Conservation (phyloP, 2,329 filamentous ascomycete species). For the Cytospora chrysosperma region DNA sequence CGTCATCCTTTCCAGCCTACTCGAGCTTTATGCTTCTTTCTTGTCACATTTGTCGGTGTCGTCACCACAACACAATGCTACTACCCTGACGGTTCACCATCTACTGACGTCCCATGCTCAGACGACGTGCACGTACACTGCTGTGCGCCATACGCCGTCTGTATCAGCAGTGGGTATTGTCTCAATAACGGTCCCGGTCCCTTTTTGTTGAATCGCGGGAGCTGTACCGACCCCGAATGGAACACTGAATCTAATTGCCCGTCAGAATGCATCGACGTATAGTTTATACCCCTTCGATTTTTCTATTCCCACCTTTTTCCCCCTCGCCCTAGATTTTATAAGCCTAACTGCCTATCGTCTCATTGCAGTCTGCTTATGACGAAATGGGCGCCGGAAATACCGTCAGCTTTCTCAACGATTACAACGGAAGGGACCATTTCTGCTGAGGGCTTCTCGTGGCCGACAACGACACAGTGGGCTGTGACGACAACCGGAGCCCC, state of each 20-base stretch:
- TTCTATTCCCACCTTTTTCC: no score
- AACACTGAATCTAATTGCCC: background rate
- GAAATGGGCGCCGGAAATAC: background rate
- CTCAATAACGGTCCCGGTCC: background rate
- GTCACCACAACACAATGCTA: background rate
- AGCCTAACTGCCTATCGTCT: background rate
- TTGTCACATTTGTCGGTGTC: background rate
- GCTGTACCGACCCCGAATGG: background rate
- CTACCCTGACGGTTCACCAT: background rate
- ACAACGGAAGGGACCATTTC: background rate
- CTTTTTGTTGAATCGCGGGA: background rate
- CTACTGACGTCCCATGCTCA: background rate
- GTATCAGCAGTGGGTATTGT: background rate
- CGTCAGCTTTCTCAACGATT: background rate
- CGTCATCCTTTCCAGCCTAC: background rate
- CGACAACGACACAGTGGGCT: background rate
- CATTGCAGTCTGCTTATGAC: background rate
- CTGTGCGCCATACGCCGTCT: background rate
- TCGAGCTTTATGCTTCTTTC: background rate
- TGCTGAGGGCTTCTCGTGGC: background rate
- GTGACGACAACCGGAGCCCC: background rate
- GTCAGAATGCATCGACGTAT: background rate
- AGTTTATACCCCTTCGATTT: background rate
- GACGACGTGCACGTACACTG: background rate
- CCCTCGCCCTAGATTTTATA: no score